Conservation (phyloP, 805 yeast species). For the Deakozyma indianensis region DNA sequence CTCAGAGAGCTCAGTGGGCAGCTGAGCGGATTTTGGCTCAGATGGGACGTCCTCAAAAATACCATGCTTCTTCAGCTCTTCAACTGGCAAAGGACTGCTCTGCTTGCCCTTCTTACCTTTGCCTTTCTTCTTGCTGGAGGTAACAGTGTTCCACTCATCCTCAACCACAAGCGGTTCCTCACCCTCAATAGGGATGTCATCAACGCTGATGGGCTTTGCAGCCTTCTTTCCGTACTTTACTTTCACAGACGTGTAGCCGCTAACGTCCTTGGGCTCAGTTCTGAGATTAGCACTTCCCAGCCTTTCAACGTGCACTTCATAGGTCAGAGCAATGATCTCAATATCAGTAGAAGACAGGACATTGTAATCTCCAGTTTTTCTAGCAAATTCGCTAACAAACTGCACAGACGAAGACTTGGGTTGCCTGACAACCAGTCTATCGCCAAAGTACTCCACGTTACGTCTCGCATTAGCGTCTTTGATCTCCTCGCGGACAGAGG, state of each 20-base stretch:
- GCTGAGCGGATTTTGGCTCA: not conserved
- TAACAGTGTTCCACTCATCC: slow-evolving; percentile 11
- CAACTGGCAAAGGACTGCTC: slow-evolving; percentile 2
- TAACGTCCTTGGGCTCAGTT: slow-evolving; percentile 8
- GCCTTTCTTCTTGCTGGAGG: slow-evolving; percentile 4
- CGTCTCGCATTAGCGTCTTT: slow-evolving; percentile 73
- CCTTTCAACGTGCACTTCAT: slow-evolving; percentile 38
- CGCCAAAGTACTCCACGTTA: slow-evolving; percentile 72
- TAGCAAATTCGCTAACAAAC: slow-evolving; percentile 62
- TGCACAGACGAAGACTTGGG: slow-evolving; percentile 54
- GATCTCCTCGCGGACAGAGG: slow-evolving; percentile 79
- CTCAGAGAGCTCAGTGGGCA: not conserved
- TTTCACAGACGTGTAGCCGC: not conserved
- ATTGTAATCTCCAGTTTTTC: slow-evolving; percentile 77
- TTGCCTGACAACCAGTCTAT: slow-evolving; percentile 52
- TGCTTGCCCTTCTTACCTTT: slow-evolving; percentile 6
- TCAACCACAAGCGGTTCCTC: slow-evolving; percentile 5
- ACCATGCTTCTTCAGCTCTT: slow-evolving; percentile 5
- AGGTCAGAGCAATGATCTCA: slow-evolving; percentile 81
- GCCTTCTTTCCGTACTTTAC: slow-evolving; percentile 6
- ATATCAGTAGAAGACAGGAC: slow-evolving; percentile 86
- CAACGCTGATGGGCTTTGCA: slow-evolving; percentile 2
- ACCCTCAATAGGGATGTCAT: slow-evolving; percentile 2
- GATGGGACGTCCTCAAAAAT: not conserved
- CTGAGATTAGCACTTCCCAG: slow-evolving; percentile 4